A percentile compares a stretch with the other conserved stretches of the same genome.
Conservation (phyloP, 2,329 filamentous ascomycete genomes). For the Trichoderma sp. region DNA sequence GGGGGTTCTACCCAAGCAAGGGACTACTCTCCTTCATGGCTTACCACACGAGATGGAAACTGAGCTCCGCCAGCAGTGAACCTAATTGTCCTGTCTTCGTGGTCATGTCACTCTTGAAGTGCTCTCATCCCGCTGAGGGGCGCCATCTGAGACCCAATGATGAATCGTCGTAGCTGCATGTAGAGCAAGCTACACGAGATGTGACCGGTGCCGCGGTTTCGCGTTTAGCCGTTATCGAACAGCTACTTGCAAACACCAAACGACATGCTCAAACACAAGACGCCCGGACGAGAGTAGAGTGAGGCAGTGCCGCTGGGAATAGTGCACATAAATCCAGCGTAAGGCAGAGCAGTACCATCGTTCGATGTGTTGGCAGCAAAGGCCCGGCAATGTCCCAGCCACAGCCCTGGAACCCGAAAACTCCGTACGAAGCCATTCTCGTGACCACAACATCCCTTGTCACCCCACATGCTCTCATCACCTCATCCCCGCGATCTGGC, state of each 20-base stretch:
- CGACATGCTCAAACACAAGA: background rate
- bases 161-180: background rate
- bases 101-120: background rate
- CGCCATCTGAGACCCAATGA: background rate
- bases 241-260: background rate
- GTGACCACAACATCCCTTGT: slow-evolving; percentile 3
- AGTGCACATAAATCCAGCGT: background rate
- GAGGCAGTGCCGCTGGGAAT: background rate
- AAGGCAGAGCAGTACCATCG: background rate
- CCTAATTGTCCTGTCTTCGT: background rate
- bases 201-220: background rate
- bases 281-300: background rate
- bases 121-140: background rate
- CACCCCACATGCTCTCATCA: background rate
- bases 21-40: background rate
- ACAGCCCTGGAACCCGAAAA: background rate
- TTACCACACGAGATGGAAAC: background rate
- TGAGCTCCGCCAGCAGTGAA: background rate
- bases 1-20: background rate
- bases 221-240: slow-evolving; percentile 17
- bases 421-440: background rate
- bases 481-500: slow-evolving; percentile 21
- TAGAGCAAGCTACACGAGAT: background rate
- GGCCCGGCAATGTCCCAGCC: background rate
- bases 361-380: background rate